Base-by-base conservation (phyloP, 495 filamentous ascomycete genomes). In the Elaphomyces granulatus region DNA sequence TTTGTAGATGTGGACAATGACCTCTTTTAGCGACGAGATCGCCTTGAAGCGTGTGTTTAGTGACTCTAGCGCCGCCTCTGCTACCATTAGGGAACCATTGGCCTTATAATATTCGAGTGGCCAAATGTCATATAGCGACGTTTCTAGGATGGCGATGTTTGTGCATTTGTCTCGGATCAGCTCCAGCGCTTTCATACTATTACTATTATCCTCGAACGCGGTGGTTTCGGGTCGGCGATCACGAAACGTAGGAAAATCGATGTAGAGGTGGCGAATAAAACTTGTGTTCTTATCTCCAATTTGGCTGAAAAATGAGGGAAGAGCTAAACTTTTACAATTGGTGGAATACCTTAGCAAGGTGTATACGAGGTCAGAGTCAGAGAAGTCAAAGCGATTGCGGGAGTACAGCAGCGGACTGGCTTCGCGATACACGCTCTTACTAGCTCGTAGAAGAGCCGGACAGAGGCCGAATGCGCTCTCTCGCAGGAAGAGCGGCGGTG, bases 341-440 rank as follows among this genome's bases (percentile, higher is more conserved):
- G n/a, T n/a, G n/a, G n/a, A n/a, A n/a, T n/a, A n/a, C n/a, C n/a
- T n/a, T n/a, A n/a, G n/a, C n/a, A n/a, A n/a, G n/a, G n/a, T n/a
- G n/a, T n/a, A n/a, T n/a, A n/a, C n/a, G n/a, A n/a, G n/a, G n/a
- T n/a, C n/a, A n/a, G n/a, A n/a, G n/a, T 50, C 45, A 32, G 43
- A 43, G 30, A 49, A 49, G 34, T 32, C 43, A 46, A 61, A 60
- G 33, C 49, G 46, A 46, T 61, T 61, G 33, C 38, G 43, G 23
- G 46, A 41, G 50, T 61, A 58, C 34, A 61, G 54, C 14, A 58
- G 32, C 20, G 58, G 50, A 23, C 45, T 48, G 14, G 59, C 54
- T 45, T 67, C 63, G 36, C 44, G 42, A 45, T 64, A 43, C 36
- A 63, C 51, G 34, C 47, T 46, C 32, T 46, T 47, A 39, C 50